Base-by-base conservation (phyloP, 768 basidiomycete species). In the Panaeolus papilionaceus region DNA sequence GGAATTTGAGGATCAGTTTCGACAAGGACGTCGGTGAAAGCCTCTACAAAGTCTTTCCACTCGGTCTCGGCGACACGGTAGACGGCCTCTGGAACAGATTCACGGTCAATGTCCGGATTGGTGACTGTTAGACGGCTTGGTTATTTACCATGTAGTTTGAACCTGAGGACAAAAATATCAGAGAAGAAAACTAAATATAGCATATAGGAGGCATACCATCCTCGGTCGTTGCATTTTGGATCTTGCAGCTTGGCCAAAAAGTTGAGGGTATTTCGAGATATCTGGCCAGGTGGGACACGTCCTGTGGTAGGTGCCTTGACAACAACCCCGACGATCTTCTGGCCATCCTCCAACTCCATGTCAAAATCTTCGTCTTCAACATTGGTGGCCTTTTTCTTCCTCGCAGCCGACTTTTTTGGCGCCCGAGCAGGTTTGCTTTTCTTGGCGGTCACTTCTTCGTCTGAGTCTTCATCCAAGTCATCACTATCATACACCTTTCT, bases 1-100 rank as follows among this genome's bases (percentile, higher is more conserved):
- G 98, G 97, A 0, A 99, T 86, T 73, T 98, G 88, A 18, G 87
- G 80, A 76, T 99, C 97, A 1, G 88, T 89, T 54, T 89, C 90
- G 37, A 84, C 82, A 16, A 97, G 81, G 37, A 87, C 77, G 11
- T 87, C 82, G 1, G 91, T 91, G 74, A 96, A 88, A 0, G 79
- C 79, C 47, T 92, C 90, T 20, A 96, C 80, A 72, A 97, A 98
- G 42, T 84, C 86, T 74, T 92, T 92, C 91, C 93, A 98, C 77
- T 98, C 94, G 71, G 89, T 87, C 76, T 97, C 95, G 0, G 93
- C 93, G 23, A 85, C 85, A 23, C 94, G 85, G 73, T 91, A 97
- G 3, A 92, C 87, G 0, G 91, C 89, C 71, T 95, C 93, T 92
- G 75, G 14, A 38, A 49, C 61, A 28, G 14, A 38, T 26, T 39